Conservation (phyloP, 2,329 filamentous ascomycete species). For the Onygenales sp. region DNA sequence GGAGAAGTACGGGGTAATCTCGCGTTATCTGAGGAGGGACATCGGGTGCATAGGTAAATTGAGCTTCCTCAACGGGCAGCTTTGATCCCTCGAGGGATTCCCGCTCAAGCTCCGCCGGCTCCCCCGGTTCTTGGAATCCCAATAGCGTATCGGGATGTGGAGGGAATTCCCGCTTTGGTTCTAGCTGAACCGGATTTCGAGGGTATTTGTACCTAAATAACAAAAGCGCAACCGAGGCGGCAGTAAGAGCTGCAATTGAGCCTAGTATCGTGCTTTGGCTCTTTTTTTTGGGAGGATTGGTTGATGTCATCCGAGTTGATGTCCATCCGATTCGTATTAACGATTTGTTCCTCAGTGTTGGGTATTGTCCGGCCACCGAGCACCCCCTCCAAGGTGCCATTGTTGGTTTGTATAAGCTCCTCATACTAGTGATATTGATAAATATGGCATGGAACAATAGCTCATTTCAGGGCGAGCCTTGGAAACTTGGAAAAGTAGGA, state of each 20-base stretch:
- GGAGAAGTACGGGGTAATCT: constrained; percentile 21
- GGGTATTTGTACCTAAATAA: not conserved
- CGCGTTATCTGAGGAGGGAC: constrained; percentile 24
- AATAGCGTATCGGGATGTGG: not conserved
- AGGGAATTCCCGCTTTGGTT: not conserved
- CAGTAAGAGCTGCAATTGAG: not conserved
- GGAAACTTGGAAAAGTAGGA: too few relatives aligned
- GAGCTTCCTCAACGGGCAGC: constrained; percentile 20
- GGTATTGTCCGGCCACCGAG: too few relatives aligned
- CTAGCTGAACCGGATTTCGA: not conserved
- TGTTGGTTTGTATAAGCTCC: too few relatives aligned
- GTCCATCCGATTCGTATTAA: not conserved
- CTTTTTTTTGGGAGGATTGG: not conserved
- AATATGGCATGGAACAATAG: too few relatives aligned
- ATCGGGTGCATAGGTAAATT: constrained; percentile 20
- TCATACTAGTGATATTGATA: too few relatives aligned
- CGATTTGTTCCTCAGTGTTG: too few relatives aligned
- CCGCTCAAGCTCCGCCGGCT: not conserved
- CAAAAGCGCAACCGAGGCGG: not conserved
- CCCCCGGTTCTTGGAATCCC: not conserved
- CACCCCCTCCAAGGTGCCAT: too few relatives aligned
- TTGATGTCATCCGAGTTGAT: not conserved
- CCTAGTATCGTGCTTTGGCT: not conserved
- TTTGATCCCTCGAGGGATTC: constrained; percentile 8
- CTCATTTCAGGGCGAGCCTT: too few relatives aligned